phyloP scores from a whole-genome alignment of 2,329 filamentous ascomycete genomes.

The Fusarium brachygibbosum region DNA sequence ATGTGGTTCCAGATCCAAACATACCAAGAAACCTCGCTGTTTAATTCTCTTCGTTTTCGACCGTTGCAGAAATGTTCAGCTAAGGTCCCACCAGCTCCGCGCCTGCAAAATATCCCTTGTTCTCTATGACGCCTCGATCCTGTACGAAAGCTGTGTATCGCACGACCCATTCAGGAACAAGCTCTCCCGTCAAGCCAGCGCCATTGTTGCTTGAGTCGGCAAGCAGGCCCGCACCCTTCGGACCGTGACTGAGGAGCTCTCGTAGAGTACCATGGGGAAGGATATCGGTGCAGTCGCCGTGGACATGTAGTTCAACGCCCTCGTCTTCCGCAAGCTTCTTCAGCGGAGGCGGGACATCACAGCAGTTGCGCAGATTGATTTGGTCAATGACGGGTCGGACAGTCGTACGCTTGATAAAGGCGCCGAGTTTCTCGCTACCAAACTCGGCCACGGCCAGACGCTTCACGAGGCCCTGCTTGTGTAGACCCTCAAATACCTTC shows the following conservation, averaged over 20 bases:
- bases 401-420: conserved; percentile 78
- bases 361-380: conserved; percentile 96
- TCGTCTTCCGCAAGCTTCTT: conserved; percentile 86
- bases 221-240: conserved; percentile 81
- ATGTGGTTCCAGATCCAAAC: conserved; percentile 31
- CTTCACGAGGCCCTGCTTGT: conserved; percentile 77
- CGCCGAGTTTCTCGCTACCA: conserved; percentile 83
- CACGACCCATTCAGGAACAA: conserved; percentile 92
- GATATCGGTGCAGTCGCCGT: conserved; percentile 94
- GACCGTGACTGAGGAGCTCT: conserved; percentile 81
- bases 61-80: conserved; percentile 5
- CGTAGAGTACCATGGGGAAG: conserved; percentile 86
- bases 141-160: conserved; percentile 97
- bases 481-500: conserved; percentile 79
- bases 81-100: conserved; percentile 73
- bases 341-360: conserved; percentile 91
- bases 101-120: conserved; percentile 95
- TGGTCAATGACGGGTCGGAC: conserved; percentile 89
- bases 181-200: conserved; percentile 78
- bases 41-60: conserved; percentile 4
- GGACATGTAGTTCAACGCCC: conserved; percentile 88
- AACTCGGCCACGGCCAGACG: conserved; percentile 92
- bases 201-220: conserved; percentile 67
- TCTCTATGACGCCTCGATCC: conserved; percentile 95
- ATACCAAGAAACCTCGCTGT: conserved; percentile 23